These are phyloP conservation scores for Cladochytrium tenue DNA, from an alignment of 371 early-diverging fungal genomes.

Conservation along the genomic window DNA sequence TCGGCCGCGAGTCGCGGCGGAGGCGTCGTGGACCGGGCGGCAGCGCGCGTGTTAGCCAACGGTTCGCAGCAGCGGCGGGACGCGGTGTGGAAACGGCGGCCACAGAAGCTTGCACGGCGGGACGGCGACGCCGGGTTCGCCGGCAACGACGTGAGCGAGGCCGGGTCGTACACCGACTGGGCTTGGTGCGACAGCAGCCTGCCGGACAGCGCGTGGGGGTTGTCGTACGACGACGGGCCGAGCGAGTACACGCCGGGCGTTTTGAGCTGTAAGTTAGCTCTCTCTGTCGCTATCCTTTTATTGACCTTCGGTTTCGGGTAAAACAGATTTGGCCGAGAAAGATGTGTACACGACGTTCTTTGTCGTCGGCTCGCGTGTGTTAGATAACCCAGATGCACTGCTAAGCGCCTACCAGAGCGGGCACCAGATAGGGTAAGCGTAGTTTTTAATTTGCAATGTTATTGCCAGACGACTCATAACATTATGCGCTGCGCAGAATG, in stretches of 20 bases:
- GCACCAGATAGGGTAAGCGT: constrained; percentile 31
- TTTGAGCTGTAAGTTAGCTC: too few relatives aligned
- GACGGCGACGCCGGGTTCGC: background rate
- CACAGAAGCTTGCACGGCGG: too few relatives aligned
- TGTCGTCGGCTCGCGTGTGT: constrained; percentile 55
- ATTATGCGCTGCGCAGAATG: background rate
- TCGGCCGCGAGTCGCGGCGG: background rate
- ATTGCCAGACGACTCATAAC: background rate
- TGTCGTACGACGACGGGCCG: constrained; percentile 15
- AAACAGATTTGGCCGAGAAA: too few relatives aligned
- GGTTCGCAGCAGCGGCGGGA: too few relatives aligned
- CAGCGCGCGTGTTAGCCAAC: too few relatives aligned
- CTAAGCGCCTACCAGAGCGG: constrained; percentile 11
- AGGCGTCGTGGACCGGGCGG: too few relatives aligned
- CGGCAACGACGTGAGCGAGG: background rate
- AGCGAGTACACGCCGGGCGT: background rate
- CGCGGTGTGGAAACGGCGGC: too few relatives aligned
- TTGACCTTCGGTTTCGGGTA: too few relatives aligned
- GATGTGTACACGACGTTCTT: constrained; percentile 69
- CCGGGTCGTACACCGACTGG: background rate
- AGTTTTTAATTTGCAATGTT: background rate
- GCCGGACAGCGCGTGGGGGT: constrained; percentile 1
- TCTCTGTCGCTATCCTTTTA: too few relatives aligned
- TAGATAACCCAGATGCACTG: constrained; percentile 3
- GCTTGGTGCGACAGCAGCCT: background rate